Evolutionary conservation across 371 early-diverging fungal species (phyloP).

Genomic region (Haplosporangium sp.): DNA sequence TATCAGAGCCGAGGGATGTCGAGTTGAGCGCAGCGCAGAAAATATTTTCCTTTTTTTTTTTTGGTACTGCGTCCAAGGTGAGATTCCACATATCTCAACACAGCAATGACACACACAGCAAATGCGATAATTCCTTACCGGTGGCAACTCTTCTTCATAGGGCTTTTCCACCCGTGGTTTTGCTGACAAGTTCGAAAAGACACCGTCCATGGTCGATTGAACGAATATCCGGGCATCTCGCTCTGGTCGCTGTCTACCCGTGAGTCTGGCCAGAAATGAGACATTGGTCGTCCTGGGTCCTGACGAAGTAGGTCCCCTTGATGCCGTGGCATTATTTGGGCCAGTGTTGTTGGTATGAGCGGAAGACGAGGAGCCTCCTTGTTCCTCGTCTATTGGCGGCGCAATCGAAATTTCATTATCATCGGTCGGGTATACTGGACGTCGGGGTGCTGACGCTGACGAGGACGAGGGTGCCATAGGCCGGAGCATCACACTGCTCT

Average conservation of each 20-base stretch:
- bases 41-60: too few species aligned
- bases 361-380: constrained; percentile 6
- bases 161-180: constrained; percentile 62
- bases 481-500: constrained; percentile 39
- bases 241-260: constrained; percentile 39
- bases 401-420: constrained; percentile 39
- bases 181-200: constrained; percentile 72
- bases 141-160: constrained; percentile 35
- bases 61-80: too few species aligned
- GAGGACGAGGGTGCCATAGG: constrained; percentile 14
- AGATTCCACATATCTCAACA: background rate
- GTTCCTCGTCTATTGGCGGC: background rate
- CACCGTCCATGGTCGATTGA: constrained; percentile 63
- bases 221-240: constrained; percentile 31
- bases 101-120: background rate
- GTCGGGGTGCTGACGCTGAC: constrained; percentile 26
- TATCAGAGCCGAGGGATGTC: too few species aligned
- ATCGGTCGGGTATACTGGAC: constrained; percentile 21
- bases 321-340: background rate
- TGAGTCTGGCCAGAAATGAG: constrained; percentile 35
- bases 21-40: too few species aligned
- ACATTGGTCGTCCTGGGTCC: constrained; percentile 31
- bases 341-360: background rate
- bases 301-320: constrained; percentile 1
- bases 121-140: constrained; percentile 7